Evolutionary conservation across 306 rosid genomes (phyloP), one percentile per base, ranked within the genome.

Genomic region (Datisca glomerata): DNA sequence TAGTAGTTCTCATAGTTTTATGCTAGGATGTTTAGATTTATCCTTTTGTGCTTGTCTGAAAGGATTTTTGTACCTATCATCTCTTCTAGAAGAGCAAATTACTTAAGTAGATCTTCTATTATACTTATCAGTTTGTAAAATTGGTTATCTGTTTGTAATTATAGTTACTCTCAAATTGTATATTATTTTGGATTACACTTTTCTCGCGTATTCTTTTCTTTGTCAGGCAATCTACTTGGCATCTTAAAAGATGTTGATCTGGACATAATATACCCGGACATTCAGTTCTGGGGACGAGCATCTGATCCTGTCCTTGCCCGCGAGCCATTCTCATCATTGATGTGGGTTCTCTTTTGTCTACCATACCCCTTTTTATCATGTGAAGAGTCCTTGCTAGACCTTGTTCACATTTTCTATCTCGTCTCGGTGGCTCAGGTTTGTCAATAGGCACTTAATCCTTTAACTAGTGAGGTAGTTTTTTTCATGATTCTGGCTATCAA

Each of bases 281-380:
- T 61, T 51, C 79, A 69, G 55, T 80, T 91, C 59, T 78, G 93
- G 93, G 75, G 53, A 18, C 72, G 65, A 57, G 96, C 86, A 52
- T 72, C 92, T 50, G 86, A 80, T 60, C 98, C 98, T 51, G 65
- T 84, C 27, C 78, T 91, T 78, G 60, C 76, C 5, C 74, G 57
- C 49, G 96, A 91, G 41, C 92, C 98, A 18, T 91, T 91, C 64
- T 74, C 94, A 36, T 70, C 98, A 10, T 75, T 91, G 76, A 91
- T 91, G 94, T 91, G 94, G 98, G 66, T 73, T 59, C 81, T 91
- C 34, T 84, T 72, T 73, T 91, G 94, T 61, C 86, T 91, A 18
- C 98, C 98, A 14, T 54, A 57, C 59, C 98, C 78, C 25, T 75
- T 80, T 66, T 65, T 84, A 61, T 66, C 78, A 10, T 84, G 98